A percentile compares a stretch with the other conserved stretches of the same genome.
These are phyloP conservation scores for Metschnikowia kofuensis DNA, from an alignment of 805 yeast genomes.

Conservation along the genomic window DNA sequence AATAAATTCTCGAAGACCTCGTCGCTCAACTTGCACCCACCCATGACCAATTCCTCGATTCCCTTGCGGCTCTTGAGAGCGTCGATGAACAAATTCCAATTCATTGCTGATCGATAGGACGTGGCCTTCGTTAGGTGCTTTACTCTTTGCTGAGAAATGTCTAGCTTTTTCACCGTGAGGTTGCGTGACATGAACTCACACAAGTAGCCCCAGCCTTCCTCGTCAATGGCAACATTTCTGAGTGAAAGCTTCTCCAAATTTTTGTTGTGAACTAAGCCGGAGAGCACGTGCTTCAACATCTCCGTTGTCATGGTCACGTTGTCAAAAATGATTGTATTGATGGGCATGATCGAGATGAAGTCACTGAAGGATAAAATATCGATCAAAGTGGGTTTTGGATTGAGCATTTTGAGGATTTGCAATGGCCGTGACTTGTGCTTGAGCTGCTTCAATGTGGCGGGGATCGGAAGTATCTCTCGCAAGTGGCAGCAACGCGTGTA, in stretches of 20 bases:
- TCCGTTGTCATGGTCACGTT: conserved; percentile 54
- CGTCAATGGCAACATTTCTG: conserved; percentile 54
- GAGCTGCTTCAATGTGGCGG: conserved; percentile 52
- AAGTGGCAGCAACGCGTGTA: conserved; percentile 51
- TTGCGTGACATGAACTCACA: conserved; percentile 48
- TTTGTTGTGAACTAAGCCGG: conserved; percentile 43
- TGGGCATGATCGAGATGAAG: conserved; percentile 54
- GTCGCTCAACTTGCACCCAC: conserved; percentile 51
- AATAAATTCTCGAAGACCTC: conserved; percentile 41
- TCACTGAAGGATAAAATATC: conserved; percentile 58
- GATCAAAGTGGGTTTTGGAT: conserved; percentile 57
- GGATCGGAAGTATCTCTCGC: conserved; percentile 48
- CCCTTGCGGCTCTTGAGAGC: conserved; percentile 47
- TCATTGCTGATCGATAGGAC: conserved; percentile 44
- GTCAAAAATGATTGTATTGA: conserved; percentile 54
- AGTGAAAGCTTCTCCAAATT: conserved; percentile 50
- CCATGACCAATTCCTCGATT: conserved; percentile 54
- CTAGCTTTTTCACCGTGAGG: conserved; percentile 46
- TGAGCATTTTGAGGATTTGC: conserved; percentile 52
- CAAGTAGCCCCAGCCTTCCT: conserved; percentile 47
- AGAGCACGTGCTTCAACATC: conserved; percentile 49
- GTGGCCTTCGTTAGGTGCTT: conserved; percentile 42
- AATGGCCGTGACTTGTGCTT: conserved; percentile 50
- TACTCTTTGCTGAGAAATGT: conserved; percentile 54
- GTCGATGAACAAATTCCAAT: conserved; percentile 50